Percentiles rank a stretch among this genome's conserved stretches.
These are phyloP conservation scores for Corynascus novoguineensis DNA, from an alignment of 495 filamentous ascomycete genomes.

Conservation along the genomic window DNA sequence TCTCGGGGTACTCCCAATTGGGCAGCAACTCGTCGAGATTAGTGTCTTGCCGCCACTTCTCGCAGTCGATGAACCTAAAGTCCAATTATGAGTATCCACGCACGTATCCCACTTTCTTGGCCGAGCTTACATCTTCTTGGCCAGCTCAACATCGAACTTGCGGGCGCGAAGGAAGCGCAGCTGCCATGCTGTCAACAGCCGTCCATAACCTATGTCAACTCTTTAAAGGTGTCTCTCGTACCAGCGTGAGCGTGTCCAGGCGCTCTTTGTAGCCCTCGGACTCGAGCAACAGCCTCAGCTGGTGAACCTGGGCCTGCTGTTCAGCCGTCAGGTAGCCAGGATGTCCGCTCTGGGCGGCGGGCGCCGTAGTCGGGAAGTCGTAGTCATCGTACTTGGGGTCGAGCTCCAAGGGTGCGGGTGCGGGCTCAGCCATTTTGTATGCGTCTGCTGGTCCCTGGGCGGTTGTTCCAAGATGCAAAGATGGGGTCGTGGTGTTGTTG, in stretches of 20 bases:
- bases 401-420: constrained; percentile 45
- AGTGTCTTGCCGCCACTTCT: constrained; percentile 80
- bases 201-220: background rate
- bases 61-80: constrained; percentile 79
- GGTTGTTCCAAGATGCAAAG: background rate
- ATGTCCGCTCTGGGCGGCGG: constrained; percentile 66
- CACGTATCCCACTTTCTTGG: background rate
- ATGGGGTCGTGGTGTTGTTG: background rate
- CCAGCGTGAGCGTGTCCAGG: constrained; percentile 85
- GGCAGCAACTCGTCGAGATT: constrained; percentile 77
- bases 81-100: constrained; percentile 5
- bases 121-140: constrained; percentile 75
- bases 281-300: constrained; percentile 81
- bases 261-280: constrained; percentile 74
- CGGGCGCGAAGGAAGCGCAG: constrained; percentile 87
- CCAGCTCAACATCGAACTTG: constrained; percentile 80
- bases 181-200: constrained; percentile 36
- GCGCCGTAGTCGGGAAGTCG: constrained; percentile 79
- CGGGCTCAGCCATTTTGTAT: constrained; percentile 19
- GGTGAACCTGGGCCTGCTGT: constrained; percentile 85
- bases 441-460: background rate
- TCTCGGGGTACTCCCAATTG: constrained; percentile 84
- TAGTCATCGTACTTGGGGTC: constrained; percentile 95
- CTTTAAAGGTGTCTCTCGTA: constrained; percentile 30
- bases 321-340: constrained; percentile 80